Conservation (phyloP, 495 filamentous ascomycete species). For the Lasiosphaeria ovina region DNA sequence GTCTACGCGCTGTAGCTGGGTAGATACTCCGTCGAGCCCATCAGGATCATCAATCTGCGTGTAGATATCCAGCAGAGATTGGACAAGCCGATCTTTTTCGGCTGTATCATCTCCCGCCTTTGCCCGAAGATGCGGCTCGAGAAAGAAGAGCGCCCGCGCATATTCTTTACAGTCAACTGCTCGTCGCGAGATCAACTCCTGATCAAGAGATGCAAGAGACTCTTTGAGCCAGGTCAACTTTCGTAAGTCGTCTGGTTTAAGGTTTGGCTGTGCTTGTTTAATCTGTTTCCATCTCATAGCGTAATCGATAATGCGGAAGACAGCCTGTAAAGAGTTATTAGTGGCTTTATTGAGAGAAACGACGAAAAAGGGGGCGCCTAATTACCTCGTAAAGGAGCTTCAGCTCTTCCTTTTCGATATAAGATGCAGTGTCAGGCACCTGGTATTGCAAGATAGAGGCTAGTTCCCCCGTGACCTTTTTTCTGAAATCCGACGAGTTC, state of each 20-base stretch:
- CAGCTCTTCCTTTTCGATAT: slow-evolving; percentile 61
- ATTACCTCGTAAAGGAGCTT: slow-evolving; percentile 81
- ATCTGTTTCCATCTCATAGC: slow-evolving; percentile 84
- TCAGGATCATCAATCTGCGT: slow-evolving; percentile 97
- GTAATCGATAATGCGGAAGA: slow-evolving; percentile 90
- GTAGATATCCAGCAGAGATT: slow-evolving; percentile 86
- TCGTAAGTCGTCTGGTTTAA: slow-evolving; percentile 35
- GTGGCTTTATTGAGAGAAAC: not conserved
- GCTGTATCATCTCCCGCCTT: slow-evolving; percentile 36
- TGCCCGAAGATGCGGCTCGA: slow-evolving; percentile 80
- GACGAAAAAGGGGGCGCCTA: slow-evolving; percentile 1
- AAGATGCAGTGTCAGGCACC: slow-evolving; percentile 49
- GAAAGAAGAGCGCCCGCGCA: slow-evolving; percentile 85
- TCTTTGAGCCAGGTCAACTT: slow-evolving; percentile 37
- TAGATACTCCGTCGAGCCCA: slow-evolving; percentile 90
- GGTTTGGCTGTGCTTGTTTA: slow-evolving; percentile 41
- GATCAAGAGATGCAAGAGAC: slow-evolving; percentile 66
- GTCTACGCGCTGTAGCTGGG: slow-evolving; percentile 73
- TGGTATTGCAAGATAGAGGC: slow-evolving; percentile 65
- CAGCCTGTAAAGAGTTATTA: slow-evolving; percentile 54
- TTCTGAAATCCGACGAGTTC: slow-evolving; percentile 60
- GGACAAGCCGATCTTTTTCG: slow-evolving; percentile 58
- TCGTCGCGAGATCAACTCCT: slow-evolving; percentile 77
- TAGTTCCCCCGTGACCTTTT: slow-evolving; percentile 70
- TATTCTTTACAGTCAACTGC: slow-evolving; percentile 92